Evolutionary conservation across 176 grass and related monocot species (phyloP), one percentile per base, ranked within the genome.

Genomic region (Cocos nucifera): DNA sequence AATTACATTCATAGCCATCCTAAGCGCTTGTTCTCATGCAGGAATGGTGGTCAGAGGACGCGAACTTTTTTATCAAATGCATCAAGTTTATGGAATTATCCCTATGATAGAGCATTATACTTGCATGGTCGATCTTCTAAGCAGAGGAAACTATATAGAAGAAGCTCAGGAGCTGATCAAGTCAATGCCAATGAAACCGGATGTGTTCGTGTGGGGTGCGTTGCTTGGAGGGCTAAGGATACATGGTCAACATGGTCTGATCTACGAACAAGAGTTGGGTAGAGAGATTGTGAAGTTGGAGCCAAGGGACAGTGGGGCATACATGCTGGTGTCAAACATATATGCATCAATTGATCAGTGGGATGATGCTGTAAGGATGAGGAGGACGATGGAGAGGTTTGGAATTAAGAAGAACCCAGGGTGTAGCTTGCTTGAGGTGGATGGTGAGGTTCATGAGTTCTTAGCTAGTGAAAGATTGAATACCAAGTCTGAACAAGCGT

Each of bases 61-160:
- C 8, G 56, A 61, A 4, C 61, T 71, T 18, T 71, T 71, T 20
- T 3, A 17, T 52, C 35, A 49, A 10, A 50, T 61, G 69, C 17
- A 27, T 3, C 69, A 20, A 61, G 44, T 27, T 29, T 71, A 71
- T 22, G 48, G 57, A 15, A 52, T 71, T 10, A 14, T 39, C 8
- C 69, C 69, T 19, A 71, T 26, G 49, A 60, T 71, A 5, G 69
- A 71, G 57, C 69, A 71, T 28, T 71, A 71, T 17, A 61, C 69
- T 16, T 71, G 69, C 24, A 61, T 71, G 56, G 69, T 71, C 15
- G 69, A 61, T 71, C 57, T 71, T 19, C 57, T 71, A 30, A 53
- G 69, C 22, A 52, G 69, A 57, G 57, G 55, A 59, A 60, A 60
- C 35, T 53, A 60, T 17, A 60, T 71, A 4, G 57, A 71, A 9